Evolutionary conservation across 192 early-diverging fungal genomes (phyloP).

Genomic region (Podila minutissima): DNA sequence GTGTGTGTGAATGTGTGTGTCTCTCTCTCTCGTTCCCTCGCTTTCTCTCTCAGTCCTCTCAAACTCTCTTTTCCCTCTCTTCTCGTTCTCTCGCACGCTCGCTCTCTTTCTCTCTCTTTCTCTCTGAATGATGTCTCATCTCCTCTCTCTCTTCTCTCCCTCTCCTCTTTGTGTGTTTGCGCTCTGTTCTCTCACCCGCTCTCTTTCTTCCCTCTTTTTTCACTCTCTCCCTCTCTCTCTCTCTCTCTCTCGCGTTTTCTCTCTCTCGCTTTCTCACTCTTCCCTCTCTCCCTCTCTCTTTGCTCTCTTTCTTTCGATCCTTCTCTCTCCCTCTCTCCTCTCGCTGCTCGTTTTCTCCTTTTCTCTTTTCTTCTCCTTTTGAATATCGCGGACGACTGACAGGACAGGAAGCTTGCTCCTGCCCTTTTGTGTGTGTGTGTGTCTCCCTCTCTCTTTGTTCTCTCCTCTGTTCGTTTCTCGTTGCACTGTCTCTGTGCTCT

Average conservation of each 20-base stretch:
- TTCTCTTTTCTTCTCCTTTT: too few relatives aligned
- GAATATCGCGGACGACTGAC: too few relatives aligned
- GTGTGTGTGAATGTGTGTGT: background rate
- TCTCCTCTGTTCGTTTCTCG: background rate
- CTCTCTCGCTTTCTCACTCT: too few relatives aligned
- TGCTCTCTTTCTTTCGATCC: background rate
- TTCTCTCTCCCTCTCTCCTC: background rate
- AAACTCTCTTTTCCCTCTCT: too few relatives aligned
- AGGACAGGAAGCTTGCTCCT: too few relatives aligned
- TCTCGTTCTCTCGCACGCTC: too few relatives aligned
- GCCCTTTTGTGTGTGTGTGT: background rate
- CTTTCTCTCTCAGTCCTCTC: background rate
- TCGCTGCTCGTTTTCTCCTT: too few relatives aligned
- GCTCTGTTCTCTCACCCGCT: too few relatives aligned
- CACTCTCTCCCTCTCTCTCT: too few relatives aligned
- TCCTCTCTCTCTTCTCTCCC: too few relatives aligned
- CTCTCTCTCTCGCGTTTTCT: background rate
- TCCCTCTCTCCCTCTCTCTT: background rate
- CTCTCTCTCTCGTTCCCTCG: background rate
- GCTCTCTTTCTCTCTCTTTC: background rate
- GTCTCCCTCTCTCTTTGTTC: background rate
- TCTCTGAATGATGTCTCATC: too few relatives aligned
- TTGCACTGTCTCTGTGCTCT: background rate
- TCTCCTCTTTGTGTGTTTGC: background rate
- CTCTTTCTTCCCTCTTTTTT: too few relatives aligned